Percentiles rank a stretch among this genome's conserved stretches.
These are phyloP conservation scores for Silene uniflora DNA, from an alignment of 148 eudicot genomes.

Conservation along the genomic window DNA sequence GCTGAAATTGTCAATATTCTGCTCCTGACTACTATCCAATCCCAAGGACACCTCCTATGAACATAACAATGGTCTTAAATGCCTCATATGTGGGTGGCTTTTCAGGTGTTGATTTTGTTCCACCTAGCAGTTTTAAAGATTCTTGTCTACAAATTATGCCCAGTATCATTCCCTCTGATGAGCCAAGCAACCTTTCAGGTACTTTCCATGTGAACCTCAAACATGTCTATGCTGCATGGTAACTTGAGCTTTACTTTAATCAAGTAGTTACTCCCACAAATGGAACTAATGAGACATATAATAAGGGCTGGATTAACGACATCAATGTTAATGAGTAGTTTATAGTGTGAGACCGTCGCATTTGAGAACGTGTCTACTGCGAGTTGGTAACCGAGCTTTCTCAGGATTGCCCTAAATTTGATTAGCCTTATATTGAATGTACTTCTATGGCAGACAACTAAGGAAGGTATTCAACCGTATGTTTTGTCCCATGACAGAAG, in stretches of 20 bases:
- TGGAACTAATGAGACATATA: no score
- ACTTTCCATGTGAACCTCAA: not conserved
- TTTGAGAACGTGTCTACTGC: not conserved
- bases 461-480: conserved; percentile 26
- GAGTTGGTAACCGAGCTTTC: not conserved
- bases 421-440: not conserved
- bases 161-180: conserved; percentile 30
- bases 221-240: not conserved
- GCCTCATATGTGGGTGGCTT: conserved; percentile 26
- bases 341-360: no score
- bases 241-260: not conserved
- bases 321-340: no score
- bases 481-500: conserved; percentile 25
- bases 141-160: conserved; percentile 29
- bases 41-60: conserved; percentile 29
- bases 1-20: not conserved
- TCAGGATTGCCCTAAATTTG: not conserved
- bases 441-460: conserved; percentile 24
- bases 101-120: conserved; percentile 30
- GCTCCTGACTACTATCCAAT: conserved; percentile 26
- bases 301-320: no score
- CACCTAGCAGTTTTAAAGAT: conserved; percentile 27
- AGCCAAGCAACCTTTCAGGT: conserved; percentile 38
- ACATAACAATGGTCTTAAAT: conserved; percentile 32
- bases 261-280: not conserved